Evolutionary conservation across 2,329 filamentous ascomycete genomes (phyloP).

Genomic region (Microdochium nivale): DNA sequence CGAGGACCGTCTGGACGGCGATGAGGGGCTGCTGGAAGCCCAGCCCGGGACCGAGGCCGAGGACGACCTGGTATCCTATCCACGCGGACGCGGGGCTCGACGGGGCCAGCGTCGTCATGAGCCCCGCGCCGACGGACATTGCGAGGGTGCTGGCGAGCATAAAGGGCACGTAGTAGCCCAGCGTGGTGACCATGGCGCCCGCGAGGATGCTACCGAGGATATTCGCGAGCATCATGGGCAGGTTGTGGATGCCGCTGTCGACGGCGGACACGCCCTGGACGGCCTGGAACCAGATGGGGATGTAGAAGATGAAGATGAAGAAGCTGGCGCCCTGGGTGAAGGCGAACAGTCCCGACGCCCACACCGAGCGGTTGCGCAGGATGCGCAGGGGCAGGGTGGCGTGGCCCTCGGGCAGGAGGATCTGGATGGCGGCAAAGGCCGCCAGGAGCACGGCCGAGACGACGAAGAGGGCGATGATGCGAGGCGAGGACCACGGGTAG

Average conservation of each 20-base stretch:
- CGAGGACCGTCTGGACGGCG: conserved; percentile 29
- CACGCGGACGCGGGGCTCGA: conserved; percentile 21
- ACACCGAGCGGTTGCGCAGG: conserved; percentile 25
- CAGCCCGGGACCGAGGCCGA: conserved; percentile 29
- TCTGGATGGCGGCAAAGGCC: conserved; percentile 24
- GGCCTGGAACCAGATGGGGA: conserved; percentile 19
- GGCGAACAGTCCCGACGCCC: conserved; percentile 16
- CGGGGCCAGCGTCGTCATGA: conserved; percentile 28
- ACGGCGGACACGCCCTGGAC: conserved; percentile 23
- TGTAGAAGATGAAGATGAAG: conserved; percentile 24
- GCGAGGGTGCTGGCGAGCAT: conserved; percentile 26
- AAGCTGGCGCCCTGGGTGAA: conserved; percentile 24
- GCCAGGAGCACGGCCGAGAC: conserved; percentile 20
- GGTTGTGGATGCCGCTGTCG: conserved; percentile 24
- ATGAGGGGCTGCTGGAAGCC: conserved; percentile 31
- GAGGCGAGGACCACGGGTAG: conserved; percentile 24
- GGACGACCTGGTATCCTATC: conserved; percentile 33
- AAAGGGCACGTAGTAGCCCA: conserved; percentile 28
- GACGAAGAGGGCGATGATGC: conserved; percentile 23
- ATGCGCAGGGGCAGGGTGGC: conserved; percentile 32
- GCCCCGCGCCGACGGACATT: conserved; percentile 23
- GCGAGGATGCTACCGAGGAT: conserved; percentile 17
- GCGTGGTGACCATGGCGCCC: conserved; percentile 16
- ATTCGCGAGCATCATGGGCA: conserved; percentile 22
- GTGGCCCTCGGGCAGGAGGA: conserved; percentile 20